Evolutionary conservation across 1,284 basidiomycete species (phyloP).

Genomic region (Cystobasidiaceae sp.): DNA sequence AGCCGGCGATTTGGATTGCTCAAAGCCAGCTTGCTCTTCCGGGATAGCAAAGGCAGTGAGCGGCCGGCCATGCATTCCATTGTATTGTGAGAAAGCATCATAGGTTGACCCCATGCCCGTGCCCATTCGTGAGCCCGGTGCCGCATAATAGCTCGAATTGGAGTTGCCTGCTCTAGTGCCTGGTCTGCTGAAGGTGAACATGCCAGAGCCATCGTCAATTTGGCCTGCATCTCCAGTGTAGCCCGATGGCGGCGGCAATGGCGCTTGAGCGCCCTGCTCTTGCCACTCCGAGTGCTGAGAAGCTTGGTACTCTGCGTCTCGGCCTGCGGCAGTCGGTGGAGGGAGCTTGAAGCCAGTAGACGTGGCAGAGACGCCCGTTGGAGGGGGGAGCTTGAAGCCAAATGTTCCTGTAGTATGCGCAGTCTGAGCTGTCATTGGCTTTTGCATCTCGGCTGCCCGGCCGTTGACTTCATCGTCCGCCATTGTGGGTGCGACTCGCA

Average conservation of each 20-base stretch:
- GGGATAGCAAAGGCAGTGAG: constrained; percentile 23
- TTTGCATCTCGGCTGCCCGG: too few species aligned
- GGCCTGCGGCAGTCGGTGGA: neutral
- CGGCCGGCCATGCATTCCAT: neutral
- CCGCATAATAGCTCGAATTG: constrained; percentile 17
- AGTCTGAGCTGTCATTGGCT: too few species aligned
- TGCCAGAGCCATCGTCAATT: constrained; percentile 16
- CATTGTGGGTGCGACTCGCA: too few species aligned
- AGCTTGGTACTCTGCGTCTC: neutral
- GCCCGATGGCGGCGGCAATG: constrained; percentile 21
- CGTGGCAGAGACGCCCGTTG: too few species aligned
- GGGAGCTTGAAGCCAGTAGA: constrained; percentile 27
- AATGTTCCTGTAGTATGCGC: too few species aligned
- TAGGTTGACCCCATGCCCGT: constrained; percentile 2
- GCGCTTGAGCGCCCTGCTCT: neutral
- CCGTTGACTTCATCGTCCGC: too few species aligned
- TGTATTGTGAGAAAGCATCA: neutral
- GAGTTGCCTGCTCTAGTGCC: constrained; percentile 16
- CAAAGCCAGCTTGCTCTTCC: constrained; percentile 11
- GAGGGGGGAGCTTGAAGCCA: too few species aligned
- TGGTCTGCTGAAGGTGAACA: constrained; percentile 26
- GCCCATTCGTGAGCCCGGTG: constrained; percentile 8
- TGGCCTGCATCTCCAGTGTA: neutral
- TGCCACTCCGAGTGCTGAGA: neutral
- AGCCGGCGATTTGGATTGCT: neutral